A percentile compares a stretch with the other conserved stretches of the same genome.
These are phyloP conservation scores for Boletus edulis DNA, from an alignment of 768 basidiomycete species.

Conservation along the genomic window DNA sequence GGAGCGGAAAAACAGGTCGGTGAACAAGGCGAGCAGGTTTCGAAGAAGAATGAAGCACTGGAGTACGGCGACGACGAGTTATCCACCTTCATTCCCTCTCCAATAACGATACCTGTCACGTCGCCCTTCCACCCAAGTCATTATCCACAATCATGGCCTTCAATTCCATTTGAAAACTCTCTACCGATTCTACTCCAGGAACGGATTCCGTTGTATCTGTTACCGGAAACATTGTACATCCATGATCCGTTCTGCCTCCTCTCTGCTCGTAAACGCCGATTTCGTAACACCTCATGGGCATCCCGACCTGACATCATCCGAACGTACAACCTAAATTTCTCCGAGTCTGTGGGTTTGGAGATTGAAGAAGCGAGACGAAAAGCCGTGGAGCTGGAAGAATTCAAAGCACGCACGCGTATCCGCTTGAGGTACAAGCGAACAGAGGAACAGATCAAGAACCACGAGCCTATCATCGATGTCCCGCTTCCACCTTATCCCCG, in stretches of 20 bases:
- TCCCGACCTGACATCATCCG: slow-evolving; percentile 31
- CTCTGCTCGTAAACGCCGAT: background rate
- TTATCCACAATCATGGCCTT: slow-evolving; percentile 42
- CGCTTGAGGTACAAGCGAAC: slow-evolving; percentile 18
- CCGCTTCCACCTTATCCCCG: slow-evolving; percentile 27
- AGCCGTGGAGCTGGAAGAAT: slow-evolving; percentile 8
- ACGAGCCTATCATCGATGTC: slow-evolving; percentile 30
- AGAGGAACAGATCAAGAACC: slow-evolving; percentile 21
- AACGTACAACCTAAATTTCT: slow-evolving; percentile 28
- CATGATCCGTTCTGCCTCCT: slow-evolving; percentile 44
- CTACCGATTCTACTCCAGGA: slow-evolving; percentile 30
- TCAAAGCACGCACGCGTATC: slow-evolving; percentile 19
- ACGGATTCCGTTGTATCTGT: slow-evolving; percentile 32
- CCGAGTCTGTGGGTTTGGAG: background rate
- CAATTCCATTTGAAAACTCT: slow-evolving; percentile 33
- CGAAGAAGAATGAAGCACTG: background rate
- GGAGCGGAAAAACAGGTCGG: too few species aligned
- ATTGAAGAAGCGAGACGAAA: slow-evolving; percentile 2
- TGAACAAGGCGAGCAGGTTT: too few species aligned
- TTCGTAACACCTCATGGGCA: slow-evolving; percentile 23
- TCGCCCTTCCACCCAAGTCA: slow-evolving; percentile 33
- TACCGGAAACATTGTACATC: slow-evolving; percentile 41
- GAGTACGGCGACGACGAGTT: background rate
- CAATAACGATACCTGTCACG: slow-evolving; percentile 8
- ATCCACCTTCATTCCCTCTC: background rate